Evolutionary conservation across 768 basidiomycete species (phyloP).

Genomic region (Coprinopsis cinerea): DNA sequence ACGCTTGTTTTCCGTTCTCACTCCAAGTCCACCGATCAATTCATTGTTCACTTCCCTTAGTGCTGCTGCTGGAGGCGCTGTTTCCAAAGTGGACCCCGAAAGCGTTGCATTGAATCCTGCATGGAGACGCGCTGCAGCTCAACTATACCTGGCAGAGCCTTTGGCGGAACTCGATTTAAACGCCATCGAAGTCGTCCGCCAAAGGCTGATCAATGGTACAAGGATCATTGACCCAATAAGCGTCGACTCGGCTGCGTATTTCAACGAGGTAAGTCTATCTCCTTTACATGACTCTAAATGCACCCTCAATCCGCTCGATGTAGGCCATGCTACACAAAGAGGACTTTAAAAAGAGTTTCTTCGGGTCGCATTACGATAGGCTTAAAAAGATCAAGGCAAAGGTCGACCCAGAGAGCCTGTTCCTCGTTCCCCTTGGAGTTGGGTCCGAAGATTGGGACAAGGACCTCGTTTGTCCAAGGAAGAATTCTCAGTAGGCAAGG

Average conservation of each 20-base stretch:
- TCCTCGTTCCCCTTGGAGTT: conserved; percentile 45
- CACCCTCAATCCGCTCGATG: neutral
- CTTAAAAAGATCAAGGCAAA: conserved; percentile 36
- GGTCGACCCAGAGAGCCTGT: conserved; percentile 32
- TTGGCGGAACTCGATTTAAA: conserved; percentile 24
- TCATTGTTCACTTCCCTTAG: neutral
- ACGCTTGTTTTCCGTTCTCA: no score
- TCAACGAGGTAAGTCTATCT: conserved; percentile 37
- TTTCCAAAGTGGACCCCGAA: conserved; percentile 29
- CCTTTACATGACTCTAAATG: neutral
- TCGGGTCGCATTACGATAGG: conserved; percentile 36
- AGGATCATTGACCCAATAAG: conserved; percentile 20
- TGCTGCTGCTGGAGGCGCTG: conserved; percentile 41
- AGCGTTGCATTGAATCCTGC: conserved; percentile 40
- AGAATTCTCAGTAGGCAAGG: no score
- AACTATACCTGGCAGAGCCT: conserved; percentile 18
- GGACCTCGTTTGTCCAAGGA: no score
- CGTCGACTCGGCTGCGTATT: conserved; percentile 36
- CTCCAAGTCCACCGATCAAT: no score
- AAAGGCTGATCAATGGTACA: conserved; percentile 16
- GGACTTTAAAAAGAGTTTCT: conserved; percentile 37
- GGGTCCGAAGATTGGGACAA: conserved; percentile 27
- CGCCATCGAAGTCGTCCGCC: conserved; percentile 15
- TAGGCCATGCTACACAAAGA: conserved; percentile 39
- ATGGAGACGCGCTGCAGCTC: conserved; percentile 39